Evolutionary conservation across 202 grass and related monocot genomes (phyloP).

Genomic region (Schoenoplectus tabernaemontani): DNA sequence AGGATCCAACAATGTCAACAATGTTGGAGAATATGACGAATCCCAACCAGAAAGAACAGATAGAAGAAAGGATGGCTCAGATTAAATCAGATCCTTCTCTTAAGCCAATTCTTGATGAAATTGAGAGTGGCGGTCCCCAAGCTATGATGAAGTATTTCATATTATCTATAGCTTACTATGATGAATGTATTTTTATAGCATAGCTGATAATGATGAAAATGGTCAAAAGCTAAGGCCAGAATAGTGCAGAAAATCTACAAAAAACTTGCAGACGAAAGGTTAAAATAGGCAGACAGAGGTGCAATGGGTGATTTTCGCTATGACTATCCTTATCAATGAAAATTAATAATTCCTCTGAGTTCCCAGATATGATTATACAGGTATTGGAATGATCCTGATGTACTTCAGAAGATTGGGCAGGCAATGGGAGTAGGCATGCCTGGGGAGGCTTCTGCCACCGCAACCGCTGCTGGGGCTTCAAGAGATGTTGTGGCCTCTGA

Average conservation of each 20-base stretch:
- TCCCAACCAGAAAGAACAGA: constrained; percentile 73
- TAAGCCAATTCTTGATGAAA: constrained; percentile 88
- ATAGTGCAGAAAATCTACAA: background rate
- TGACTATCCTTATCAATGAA: background rate
- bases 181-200: background rate
- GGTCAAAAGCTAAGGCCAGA: background rate
- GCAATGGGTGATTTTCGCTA: background rate
- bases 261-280: background rate
- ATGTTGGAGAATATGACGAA: constrained; percentile 72
- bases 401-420: constrained; percentile 86
- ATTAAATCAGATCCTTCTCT: constrained; percentile 81
- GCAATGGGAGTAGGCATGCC: constrained; percentile 74
- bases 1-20: constrained; percentile 84
- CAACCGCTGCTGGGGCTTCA: constrained; percentile 39
- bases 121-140: constrained; percentile 80
- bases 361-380: constrained; percentile 30
- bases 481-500: background rate
- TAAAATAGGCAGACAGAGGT: background rate
- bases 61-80: constrained; percentile 77
- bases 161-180: constrained; percentile 3
- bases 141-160: constrained; percentile 95
- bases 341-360: background rate
- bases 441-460: constrained; percentile 33
- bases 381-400: constrained; percentile 96
- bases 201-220: background rate